Base-by-base conservation (phyloP, 2,329 filamentous ascomycete genomes). In the Microcyclospora tardicrescens region DNA sequence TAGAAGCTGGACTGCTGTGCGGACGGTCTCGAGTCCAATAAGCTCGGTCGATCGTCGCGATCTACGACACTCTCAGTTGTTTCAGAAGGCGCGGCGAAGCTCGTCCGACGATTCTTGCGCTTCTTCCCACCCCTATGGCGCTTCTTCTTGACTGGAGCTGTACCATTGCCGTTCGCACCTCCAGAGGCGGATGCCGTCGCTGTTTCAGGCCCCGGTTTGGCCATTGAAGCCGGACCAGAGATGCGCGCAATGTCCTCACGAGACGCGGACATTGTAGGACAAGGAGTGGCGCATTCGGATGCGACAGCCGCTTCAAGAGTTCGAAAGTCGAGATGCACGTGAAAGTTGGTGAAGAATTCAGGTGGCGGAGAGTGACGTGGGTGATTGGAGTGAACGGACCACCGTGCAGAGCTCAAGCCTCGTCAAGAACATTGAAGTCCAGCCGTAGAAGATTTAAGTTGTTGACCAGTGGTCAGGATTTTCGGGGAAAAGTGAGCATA, bases 1-100 rank as follows among this genome's bases (percentile, higher is more conserved):
- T 77, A 77, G 54, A 76, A 73, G 42, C 66, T 65, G 38, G 61
- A 60, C 45, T 61, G 61, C 28, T 60, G 55, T 13, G 61, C 53
- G 37, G 56, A 45, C 15, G 41, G 50, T 8, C 19, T 24, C 38
- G 58, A 55, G 37, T 63, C 60, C 56, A 59, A 56, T 47, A 63
- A 53, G 43, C 54, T 61, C 35, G 61, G 61, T 30, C 62, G 56
- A 33, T 54, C 54, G 19, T 52, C 59, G 40, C 56, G 59, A 28
- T 80, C 77, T 30, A 78, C 74, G 28, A 47, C 48, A 38, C 59
- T 63, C 39, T 64, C 65, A 34, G 59, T 64, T 14, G 79, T 77
- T 41, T 80, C 78, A 15, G 75, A 64, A 1, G 75, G 63, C 12
- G 72, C 68, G 16, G 82, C 79, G 56, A 94, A 94, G 8, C 85